phyloP scores from a whole-genome alignment of 495 filamentous ascomycete species.

The Ascobolus immersus region DNA sequence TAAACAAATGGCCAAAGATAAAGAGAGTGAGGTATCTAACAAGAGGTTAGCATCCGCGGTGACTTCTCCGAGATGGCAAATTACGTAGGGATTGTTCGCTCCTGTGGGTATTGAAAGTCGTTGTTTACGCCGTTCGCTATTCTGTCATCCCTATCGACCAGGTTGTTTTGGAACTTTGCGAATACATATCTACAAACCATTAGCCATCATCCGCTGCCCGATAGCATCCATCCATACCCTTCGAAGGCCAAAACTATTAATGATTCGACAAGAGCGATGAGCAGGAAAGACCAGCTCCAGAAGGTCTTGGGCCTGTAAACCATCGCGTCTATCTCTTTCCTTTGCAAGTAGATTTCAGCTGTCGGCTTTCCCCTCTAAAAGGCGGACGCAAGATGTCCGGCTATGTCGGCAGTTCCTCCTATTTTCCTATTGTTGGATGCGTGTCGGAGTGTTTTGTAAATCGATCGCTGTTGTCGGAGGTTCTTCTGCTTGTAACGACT shows the following conservation, averaged over 20 bases:
- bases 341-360: constrained; percentile 8
- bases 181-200: constrained; percentile 39
- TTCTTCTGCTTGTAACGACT: no score
- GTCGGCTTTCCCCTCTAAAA: constrained; percentile 4
- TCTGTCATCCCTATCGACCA: constrained; percentile 15
- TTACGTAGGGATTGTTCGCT: constrained; percentile 19
- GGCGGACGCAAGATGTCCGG: no score
- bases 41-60: constrained; percentile 34
- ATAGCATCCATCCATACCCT: constrained; percentile 33
- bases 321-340: constrained; percentile 21
- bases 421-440: no score
- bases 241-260: constrained; percentile 57
- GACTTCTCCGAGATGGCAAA: constrained; percentile 7
- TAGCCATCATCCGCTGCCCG: background rate
- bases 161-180: constrained; percentile 33
- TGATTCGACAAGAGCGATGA: constrained; percentile 49
- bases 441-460: no score
- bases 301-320: constrained; percentile 43
- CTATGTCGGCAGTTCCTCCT: no score
- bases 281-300: constrained; percentile 75
- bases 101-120: constrained; percentile 14
- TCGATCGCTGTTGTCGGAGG: no score
- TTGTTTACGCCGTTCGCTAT: constrained; percentile 7
- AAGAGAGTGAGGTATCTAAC: constrained; percentile 86
- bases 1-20: constrained; percentile 88